Evolutionary conservation across 1,139 yeast species (phyloP).

Genomic region (Blastobotrys serpentis): DNA sequence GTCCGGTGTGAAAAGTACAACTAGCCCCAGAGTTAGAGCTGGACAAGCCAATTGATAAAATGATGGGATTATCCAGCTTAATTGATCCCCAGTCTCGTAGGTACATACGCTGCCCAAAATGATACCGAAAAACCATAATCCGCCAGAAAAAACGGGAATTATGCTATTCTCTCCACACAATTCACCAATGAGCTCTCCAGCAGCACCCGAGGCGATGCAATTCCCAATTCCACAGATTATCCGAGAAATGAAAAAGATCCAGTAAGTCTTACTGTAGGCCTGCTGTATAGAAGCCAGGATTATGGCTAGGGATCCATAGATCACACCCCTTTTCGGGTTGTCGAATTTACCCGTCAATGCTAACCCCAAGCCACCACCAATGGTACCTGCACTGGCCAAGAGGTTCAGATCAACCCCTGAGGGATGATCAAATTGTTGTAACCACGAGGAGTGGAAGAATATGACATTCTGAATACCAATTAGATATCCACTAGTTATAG

Average conservation of each 20-base stretch:
- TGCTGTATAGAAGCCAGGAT: slow-evolving; percentile 9
- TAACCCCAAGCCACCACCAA: slow-evolving; percentile 9
- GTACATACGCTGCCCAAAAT: slow-evolving; percentile 12
- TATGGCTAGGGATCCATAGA: slow-evolving; percentile 2
- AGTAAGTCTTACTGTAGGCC: slow-evolving; percentile 6
- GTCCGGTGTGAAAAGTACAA: background rate
- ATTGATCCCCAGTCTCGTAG: background rate
- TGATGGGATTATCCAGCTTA: slow-evolving; percentile 13
- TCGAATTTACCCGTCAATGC: background rate
- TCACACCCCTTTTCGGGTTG: background rate
- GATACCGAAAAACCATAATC: slow-evolving; percentile 11
- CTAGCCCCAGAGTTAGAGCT: background rate
- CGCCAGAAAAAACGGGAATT: background rate
- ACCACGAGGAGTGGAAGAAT: slow-evolving; percentile 6
- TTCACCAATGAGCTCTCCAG: slow-evolving; percentile 1
- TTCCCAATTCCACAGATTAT: slow-evolving; percentile 13
- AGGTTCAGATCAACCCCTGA: slow-evolving; percentile 9
- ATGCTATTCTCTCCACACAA: slow-evolving; percentile 3
- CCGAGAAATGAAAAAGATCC: slow-evolving; percentile 10
- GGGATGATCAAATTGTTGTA: slow-evolving; percentile 7
- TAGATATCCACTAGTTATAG: slow-evolving; percentile 12
- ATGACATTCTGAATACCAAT: slow-evolving; percentile 11
- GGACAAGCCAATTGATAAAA: slow-evolving; percentile 9
- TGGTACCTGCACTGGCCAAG: slow-evolving; percentile 8
- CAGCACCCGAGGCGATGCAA: slow-evolving; percentile 5